Percentiles rank a stretch among this genome's conserved stretches.
Conservation (phyloP, 352 stramenopile genomes). For the Aphanomyces euteiches region DNA sequence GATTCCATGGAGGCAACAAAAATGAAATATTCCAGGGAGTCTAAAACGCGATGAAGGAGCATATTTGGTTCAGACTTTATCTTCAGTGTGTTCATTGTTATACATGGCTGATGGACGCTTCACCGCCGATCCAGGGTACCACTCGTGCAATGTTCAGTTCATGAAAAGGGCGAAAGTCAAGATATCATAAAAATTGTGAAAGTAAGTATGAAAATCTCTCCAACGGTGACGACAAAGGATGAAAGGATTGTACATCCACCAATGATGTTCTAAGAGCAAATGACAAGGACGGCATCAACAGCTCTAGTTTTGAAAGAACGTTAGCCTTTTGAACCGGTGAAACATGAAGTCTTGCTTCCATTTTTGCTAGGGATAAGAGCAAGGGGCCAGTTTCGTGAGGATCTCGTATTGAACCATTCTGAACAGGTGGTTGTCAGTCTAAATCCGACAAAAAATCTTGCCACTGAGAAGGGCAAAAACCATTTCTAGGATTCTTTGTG, state of each 20-base stretch:
- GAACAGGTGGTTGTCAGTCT: neutral
- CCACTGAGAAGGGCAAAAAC: neutral
- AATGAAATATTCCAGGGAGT: neutral
- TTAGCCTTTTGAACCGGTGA: neutral
- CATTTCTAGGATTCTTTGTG: neutral
- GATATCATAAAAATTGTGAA: neutral
- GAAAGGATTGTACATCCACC: neutral
- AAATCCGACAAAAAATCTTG: neutral
- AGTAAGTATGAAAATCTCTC: too few species aligned
- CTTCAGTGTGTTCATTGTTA: neutral
- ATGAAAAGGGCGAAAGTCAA: neutral
- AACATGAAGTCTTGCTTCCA: neutral
- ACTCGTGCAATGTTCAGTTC: neutral
- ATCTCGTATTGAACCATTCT: neutral
- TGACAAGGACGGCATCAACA: neutral
- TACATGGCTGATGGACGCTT: neutral
- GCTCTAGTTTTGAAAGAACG: neutral
- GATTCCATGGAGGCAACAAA: neutral
- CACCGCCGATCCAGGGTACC: neutral
- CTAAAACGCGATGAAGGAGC: too few species aligned
- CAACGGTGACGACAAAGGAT: neutral
- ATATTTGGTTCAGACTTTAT: neutral
- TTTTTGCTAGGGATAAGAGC: neutral
- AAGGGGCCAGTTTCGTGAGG: neutral
- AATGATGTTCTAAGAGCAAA: neutral